phyloP scores from a whole-genome alignment of 2,329 filamentous ascomycete species.

The Tolypocladium pustulatum region DNA sequence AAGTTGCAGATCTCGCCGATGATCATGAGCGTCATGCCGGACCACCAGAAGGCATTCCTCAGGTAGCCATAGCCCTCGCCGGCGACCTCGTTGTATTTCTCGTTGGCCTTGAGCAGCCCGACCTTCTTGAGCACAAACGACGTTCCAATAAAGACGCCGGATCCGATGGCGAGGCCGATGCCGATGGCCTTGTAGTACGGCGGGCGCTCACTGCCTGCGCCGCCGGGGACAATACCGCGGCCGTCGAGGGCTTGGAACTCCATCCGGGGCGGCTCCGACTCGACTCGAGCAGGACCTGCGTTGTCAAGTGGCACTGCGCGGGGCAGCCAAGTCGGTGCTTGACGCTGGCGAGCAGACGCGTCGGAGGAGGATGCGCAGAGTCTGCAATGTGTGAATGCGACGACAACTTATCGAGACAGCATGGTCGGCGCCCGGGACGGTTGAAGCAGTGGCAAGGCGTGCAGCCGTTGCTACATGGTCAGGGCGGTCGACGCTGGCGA shows the following conservation, averaged over 20 bases:
- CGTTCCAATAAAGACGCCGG: slow-evolving; percentile 83
- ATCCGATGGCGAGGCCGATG: slow-evolving; percentile 74
- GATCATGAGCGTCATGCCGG: slow-evolving; percentile 94
- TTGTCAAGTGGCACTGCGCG: not conserved
- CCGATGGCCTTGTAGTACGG: slow-evolving; percentile 73
- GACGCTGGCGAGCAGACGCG: not conserved
- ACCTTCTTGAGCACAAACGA: slow-evolving; percentile 96
- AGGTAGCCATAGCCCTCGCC: slow-evolving; percentile 96
- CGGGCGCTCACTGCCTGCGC: slow-evolving; percentile 24
- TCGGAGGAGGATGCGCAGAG: not conserved
- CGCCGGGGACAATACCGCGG: not conserved
- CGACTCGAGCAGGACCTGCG: not conserved
- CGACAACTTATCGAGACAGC: not conserved
- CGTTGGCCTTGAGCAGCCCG: slow-evolving; percentile 81
- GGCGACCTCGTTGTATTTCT: slow-evolving; percentile 91
- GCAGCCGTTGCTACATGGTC: not conserved
- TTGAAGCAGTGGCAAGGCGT: not conserved
- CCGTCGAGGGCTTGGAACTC: not conserved
- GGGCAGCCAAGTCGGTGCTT: not conserved
- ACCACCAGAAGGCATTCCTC: slow-evolving; percentile 93
- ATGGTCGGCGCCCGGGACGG: not conserved
- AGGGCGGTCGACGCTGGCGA: not conserved
- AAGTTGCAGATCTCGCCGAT: slow-evolving; percentile 95
- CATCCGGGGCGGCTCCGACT: not conserved
- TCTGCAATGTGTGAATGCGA: not conserved